A percentile compares a stretch with the other conserved stretches of the same genome.
These are phyloP conservation scores for Acanthamoeba healyi DNA, from an alignment of 208 protist genomes.

Conservation along the genomic window DNA sequence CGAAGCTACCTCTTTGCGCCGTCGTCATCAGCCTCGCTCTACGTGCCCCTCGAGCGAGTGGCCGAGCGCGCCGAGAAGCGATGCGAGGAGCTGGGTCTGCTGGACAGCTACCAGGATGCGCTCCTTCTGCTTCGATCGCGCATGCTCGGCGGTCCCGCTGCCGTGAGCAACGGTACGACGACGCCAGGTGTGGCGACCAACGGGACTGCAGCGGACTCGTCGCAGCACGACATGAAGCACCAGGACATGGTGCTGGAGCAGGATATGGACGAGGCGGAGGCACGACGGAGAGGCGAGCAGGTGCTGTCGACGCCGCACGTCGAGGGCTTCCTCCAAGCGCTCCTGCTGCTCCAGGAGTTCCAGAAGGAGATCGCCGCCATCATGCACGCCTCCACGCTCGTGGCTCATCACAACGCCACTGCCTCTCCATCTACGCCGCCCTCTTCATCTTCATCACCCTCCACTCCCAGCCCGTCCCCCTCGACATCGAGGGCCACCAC, in stretches of 20 bases:
- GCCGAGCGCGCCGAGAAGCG: not conserved
- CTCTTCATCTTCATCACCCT: no score
- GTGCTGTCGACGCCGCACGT: not conserved
- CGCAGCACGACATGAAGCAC: no score
- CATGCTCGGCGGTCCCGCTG: not conserved
- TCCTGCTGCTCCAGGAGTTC: conserved; percentile 21
- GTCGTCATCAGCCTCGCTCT: not conserved
- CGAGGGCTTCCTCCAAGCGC: not conserved
- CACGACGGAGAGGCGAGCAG: conserved; percentile 6
- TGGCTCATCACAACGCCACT: not conserved
- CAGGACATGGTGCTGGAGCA: no score
- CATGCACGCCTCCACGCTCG: conserved; percentile 17
- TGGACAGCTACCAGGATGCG: conserved; percentile 13
- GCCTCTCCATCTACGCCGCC: not conserved
- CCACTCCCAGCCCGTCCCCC: not conserved
- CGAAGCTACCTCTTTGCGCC: not conserved
- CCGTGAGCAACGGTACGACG: not conserved
- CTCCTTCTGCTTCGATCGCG: not conserved
- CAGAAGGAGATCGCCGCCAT: conserved; percentile 42
- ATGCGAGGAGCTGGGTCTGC: not conserved
- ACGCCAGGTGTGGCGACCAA: not conserved
- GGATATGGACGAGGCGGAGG: no score
- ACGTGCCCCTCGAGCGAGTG: not conserved
- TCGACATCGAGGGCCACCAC: not conserved
- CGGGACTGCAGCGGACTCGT: no score